Base-by-base conservation (phyloP, 352 stramenopile genomes). In the Globisporangium acanthophoron region DNA sequence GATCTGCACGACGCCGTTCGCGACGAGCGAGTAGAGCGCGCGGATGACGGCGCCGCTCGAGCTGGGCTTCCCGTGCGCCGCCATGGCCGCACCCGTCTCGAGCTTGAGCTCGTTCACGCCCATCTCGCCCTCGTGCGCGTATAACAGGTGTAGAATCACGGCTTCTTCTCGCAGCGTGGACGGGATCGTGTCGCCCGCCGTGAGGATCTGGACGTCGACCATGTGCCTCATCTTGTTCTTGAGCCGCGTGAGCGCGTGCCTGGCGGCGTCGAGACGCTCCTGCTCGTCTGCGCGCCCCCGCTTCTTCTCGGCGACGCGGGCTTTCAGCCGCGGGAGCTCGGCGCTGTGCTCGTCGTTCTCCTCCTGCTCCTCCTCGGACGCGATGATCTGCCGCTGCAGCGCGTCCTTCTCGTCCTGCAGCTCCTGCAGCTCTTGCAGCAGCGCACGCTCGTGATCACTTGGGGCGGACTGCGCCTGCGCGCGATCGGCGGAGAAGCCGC, bases 171-270 rank as follows among this genome's bases (percentile, higher is more conserved):
- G 66, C 18, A 86, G 65, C 31, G 70, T 73, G 0, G 78, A 71
- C 16, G 71, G 69, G 35, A 60, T 74, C n/a, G 74, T 80, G 50
- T 78, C 65, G 24, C 69, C 56, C 8, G 76, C 74, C 9, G 76
- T 76, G 35, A 84, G 52, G 8, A 86, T 55, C 61, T 85, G 73
- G 13, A 82, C 69, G 61, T 89, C 76, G 1, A 89, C 79, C 74
- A 89, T 85, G 62, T 83, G 66, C 48, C 73, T 65, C 76, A 87
- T 85, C 55, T 87, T 83, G 21, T 69, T 51, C 58, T 89, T 89
- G 27, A 80, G 67, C 27, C 67, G 57, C 9, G 54, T 62, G 0
- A 86, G 60, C 45, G 78, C 60, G 37, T 80, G 61, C 56, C 73
- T 69, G 41, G 76, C 59, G 40, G 62, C 67, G 24, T 82, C 73